Conservation (phyloP, 345 rosid species). For the Salix purpurea region DNA sequence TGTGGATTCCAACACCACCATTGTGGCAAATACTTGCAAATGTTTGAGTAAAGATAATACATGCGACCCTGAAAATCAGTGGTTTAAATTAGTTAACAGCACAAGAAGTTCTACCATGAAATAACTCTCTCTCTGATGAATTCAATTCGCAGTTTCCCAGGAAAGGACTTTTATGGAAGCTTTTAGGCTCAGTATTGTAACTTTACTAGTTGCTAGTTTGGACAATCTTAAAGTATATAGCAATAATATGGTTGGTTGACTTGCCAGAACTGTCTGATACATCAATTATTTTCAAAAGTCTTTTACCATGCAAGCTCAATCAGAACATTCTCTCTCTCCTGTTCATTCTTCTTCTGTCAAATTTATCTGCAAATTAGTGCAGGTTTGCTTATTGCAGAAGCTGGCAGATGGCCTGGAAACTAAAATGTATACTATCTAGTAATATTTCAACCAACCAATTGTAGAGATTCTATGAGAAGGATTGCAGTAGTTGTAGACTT, state of each 20-base stretch:
- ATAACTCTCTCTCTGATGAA: conserved; percentile 17
- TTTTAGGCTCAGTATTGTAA: conserved; percentile 3
- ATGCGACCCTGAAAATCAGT: conserved; percentile 68
- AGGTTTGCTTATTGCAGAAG: background rate
- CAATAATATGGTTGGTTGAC: background rate
- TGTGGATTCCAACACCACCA: conserved; percentile 41
- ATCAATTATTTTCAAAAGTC: background rate
- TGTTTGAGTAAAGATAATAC: conserved; percentile 46
- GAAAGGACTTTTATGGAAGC: conserved; percentile 12
- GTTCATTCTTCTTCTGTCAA: background rate
- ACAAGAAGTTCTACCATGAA: conserved; percentile 32
- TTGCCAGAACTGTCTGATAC: background rate
- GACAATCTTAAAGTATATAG: background rate
- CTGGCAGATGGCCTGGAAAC: background rate
- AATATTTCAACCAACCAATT: background rate
- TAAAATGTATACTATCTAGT: background rate
- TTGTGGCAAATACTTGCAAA: conserved; percentile 46
- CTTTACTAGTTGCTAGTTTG: background rate
- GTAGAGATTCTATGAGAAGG: background rate
- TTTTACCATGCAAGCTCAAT: background rate
- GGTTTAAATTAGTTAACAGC: conserved; percentile 68
- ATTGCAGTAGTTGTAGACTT: background rate
- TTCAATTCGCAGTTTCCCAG: conserved; percentile 8
- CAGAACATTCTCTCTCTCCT: background rate
- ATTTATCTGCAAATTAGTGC: background rate